Conservation (phyloP, 2,329 filamentous ascomycete species). For the Penicillium sp. region DNA sequence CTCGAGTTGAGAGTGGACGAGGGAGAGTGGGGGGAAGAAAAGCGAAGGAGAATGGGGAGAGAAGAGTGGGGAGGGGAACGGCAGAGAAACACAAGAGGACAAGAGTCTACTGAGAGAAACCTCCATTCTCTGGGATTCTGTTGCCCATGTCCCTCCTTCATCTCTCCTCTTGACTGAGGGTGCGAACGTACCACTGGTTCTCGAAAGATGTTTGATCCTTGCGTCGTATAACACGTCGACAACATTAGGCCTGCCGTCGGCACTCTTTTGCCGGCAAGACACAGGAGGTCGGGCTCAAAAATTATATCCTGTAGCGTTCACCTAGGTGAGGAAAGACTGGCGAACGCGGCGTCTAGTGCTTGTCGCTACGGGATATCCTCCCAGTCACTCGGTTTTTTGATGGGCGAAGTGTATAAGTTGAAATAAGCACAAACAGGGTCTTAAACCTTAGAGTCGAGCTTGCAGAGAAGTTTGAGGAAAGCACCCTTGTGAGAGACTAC, state of each 20-base stretch:
- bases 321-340: not conserved
- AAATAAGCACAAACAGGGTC: not conserved
- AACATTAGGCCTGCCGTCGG: slow-evolving; percentile 33
- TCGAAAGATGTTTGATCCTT: slow-evolving; percentile 39
- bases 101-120: not conserved
- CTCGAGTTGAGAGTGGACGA: slow-evolving; percentile 6
- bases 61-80: slow-evolving; percentile 8
- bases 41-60: slow-evolving; percentile 6
- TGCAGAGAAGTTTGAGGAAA: not conserved
- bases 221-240: slow-evolving; percentile 38
- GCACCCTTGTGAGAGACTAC: not conserved
- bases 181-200: slow-evolving; percentile 33
- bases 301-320: slow-evolving; percentile 5
- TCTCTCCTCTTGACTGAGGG: not conserved
- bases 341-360: not conserved
- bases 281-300: slow-evolving; percentile 25
- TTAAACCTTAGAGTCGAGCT: not conserved
- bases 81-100: not conserved
- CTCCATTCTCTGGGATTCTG: not conserved
- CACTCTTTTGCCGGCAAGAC: slow-evolving; percentile 25
- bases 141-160: not conserved
- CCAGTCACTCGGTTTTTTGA: not conserved
- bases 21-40: slow-evolving; percentile 5
- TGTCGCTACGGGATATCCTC: not conserved
- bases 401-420: not conserved